Evolutionary conservation across 164 flowering plant genomes (phyloP).

Genomic region (Stephania cephalantha): DNA sequence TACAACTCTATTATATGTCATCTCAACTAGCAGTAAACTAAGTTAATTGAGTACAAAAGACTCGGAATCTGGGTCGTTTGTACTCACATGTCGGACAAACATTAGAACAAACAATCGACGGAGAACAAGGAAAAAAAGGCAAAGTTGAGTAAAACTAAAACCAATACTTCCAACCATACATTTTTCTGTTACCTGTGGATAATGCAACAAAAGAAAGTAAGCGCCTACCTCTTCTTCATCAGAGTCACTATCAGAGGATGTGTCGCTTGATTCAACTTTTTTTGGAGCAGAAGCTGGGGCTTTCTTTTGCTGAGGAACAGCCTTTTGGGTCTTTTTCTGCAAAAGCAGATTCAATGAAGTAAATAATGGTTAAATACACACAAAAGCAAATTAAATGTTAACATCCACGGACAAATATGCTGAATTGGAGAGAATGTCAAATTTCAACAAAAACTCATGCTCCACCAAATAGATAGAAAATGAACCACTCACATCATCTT

Average conservation of each 20-base stretch:
- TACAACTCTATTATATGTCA: neutral
- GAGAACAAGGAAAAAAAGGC: no score
- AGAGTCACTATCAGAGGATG: neutral
- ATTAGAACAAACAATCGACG: no score
- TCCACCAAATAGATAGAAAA: neutral
- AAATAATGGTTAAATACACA: no score
- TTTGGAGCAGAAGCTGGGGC: neutral
- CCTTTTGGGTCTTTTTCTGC: neutral
- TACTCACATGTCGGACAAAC: neutral
- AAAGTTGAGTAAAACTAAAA: no score
- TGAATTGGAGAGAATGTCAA: no score
- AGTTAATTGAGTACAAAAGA: no score
- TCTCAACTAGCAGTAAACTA: neutral
- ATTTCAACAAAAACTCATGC: neutral
- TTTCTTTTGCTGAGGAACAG: neutral
- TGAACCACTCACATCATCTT: conserved; percentile 14
- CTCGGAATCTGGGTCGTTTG: neutral
- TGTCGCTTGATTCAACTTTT: neutral
- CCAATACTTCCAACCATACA: no score
- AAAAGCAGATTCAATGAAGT: neutral
- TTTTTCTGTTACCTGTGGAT: no score
- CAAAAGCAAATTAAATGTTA: neutral
- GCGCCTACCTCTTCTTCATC: neutral
- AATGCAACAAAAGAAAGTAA: neutral
- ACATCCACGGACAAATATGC: no score